Evolutionary conservation across 192 early-diverging fungal genomes (phyloP), one percentile per base, ranked within the genome.

Genomic region (Coemansia sp.): DNA sequence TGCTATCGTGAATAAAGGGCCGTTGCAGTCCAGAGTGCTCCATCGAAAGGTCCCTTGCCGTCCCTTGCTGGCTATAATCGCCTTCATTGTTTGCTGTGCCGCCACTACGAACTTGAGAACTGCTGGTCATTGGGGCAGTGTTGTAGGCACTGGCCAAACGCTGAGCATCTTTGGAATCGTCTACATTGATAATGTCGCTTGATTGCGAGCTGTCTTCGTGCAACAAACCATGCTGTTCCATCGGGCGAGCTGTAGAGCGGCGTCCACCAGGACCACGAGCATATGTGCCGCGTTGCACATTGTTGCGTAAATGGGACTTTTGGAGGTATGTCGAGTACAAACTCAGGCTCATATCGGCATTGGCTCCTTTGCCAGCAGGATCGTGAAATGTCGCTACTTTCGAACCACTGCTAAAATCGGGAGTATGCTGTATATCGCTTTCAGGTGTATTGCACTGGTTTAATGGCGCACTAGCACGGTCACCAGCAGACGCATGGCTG

Each of bases 221-320:
- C 6, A 34, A 49, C 6, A 34, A 49, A 30, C 6, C 21, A 32
- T 32, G 39, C 30, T 56, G 63, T 15, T 48, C 52, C 51, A 57
- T 30, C 40, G 62, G 54, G 6, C 54, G 51, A 5, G 40, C 34
- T 45, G 53, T 56, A 49, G 43, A 51, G 48, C 56, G 60, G 16
- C 47, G 48, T 11, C 31, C 43, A 14, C 60, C 60, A 17, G 36
- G 12, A 5, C 47, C 46, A 26, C 52, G 55, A 8, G 46, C 28
- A 6, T 51, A 18, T 38, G 39, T 40, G 10, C 54, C 38, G 44
- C 60, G 43, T 21, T 61, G 56, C 10, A 61, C 20, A 45, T 78
- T 71, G 53, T 71, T 78, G 32, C 75, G 68, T 47, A 78, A 41
- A 21, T 78, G 75, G 16, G 75, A 78, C 36, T 78, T 78, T 36